These are phyloP conservation scores for Vitis hybrid DNA, from an alignment of 177 flowering plant genomes.

Conservation along the genomic window DNA sequence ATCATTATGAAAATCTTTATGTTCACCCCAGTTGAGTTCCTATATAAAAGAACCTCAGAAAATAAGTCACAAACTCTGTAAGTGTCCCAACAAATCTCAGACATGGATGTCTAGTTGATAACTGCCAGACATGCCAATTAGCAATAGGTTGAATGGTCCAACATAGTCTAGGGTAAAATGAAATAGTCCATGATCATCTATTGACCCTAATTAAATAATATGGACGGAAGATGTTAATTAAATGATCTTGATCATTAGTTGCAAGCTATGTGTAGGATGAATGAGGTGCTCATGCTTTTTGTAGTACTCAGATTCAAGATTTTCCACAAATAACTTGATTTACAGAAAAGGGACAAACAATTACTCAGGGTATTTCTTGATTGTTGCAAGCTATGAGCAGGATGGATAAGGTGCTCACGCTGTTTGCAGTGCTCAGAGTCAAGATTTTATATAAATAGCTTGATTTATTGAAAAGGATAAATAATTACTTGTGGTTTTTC, in stretches of 20 bases:
- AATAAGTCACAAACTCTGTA: too few species aligned
- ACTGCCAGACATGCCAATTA: too few species aligned
- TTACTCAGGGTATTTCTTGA: constrained; percentile 35
- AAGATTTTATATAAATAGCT: background rate
- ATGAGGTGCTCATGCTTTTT: background rate
- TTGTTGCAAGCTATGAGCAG: background rate
- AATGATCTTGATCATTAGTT: background rate
- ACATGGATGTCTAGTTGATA: too few species aligned
- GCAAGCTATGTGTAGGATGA: background rate
- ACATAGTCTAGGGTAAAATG: too few species aligned
- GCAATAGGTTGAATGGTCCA: too few species aligned
- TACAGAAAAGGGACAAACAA: background rate
- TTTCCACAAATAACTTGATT: background rate
- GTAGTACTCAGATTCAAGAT: background rate
- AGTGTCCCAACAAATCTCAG: too few species aligned
- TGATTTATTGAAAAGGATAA: background rate
- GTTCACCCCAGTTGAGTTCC: too few species aligned
- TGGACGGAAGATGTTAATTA: too few species aligned
- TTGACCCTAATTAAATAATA: too few species aligned
- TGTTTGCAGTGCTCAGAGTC: background rate
- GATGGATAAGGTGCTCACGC: background rate
- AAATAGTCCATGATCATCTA: too few species aligned
- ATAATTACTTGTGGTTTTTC: constrained; percentile 86
- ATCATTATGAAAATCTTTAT: too few species aligned
- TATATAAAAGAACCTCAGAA: too few species aligned